phyloP scores from a whole-genome alignment of 495 filamentous ascomycete genomes.

The Penicillium waksmanii region DNA sequence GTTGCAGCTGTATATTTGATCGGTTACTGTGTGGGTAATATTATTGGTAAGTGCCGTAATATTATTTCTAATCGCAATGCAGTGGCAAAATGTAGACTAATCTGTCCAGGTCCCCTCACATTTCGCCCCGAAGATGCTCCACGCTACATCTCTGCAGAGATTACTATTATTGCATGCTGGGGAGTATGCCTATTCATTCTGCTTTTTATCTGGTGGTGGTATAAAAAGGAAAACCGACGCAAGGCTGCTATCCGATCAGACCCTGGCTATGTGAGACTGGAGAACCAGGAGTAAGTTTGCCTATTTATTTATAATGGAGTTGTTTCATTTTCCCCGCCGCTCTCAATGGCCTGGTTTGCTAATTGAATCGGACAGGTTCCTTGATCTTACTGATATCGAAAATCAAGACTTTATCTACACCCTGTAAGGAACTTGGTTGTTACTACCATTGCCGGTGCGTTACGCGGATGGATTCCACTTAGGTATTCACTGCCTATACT shows the following conservation, averaged over 20 bases:
- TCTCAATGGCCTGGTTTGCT: background rate
- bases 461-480: too few species aligned
- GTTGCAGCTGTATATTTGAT: conserved; percentile 36
- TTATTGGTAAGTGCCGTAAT: conserved; percentile 39
- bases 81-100: too few species aligned
- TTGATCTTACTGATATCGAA: conserved; percentile 54
- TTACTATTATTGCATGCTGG: conserved; percentile 65
- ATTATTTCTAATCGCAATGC: background rate
- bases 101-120: conserved; percentile 52
- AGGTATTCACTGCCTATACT: too few species aligned
- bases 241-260: conserved; percentile 55
- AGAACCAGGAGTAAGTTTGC: conserved; percentile 58
- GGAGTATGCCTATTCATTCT: conserved; percentile 56
- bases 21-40: conserved; percentile 45
- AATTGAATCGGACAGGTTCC: conserved; percentile 28
- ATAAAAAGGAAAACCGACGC: conserved; percentile 56
- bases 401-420: conserved; percentile 35
- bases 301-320: background rate
- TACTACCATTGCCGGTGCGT: too few species aligned
- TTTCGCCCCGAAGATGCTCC: conserved; percentile 61
- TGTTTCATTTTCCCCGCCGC: too few species aligned
- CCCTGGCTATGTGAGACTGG: conserved; percentile 61
- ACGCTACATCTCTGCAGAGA: conserved; percentile 59
- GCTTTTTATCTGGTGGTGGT: conserved; percentile 63
- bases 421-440: conserved; percentile 1